phyloP scores from a whole-genome alignment of 768 basidiomycete genomes.

The Gloeopeniophorella convolvens region DNA sequence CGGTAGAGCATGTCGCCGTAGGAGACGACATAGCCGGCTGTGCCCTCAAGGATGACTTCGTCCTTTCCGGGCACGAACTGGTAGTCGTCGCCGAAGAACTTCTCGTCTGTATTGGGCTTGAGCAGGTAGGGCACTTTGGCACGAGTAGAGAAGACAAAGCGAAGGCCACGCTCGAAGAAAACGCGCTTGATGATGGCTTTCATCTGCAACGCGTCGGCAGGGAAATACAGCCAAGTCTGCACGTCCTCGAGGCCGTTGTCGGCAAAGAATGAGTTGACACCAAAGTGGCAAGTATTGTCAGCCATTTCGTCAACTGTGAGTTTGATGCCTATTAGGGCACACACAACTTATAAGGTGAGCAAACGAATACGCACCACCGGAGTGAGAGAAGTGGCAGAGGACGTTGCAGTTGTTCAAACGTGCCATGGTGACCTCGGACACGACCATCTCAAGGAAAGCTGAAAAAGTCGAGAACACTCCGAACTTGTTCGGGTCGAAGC shows the following conservation, averaged over 20 bases:
- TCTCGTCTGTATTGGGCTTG: constrained; percentile 60
- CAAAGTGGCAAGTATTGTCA: constrained; percentile 57
- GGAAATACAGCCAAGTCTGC: constrained; percentile 81
- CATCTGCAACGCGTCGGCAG: constrained; percentile 81
- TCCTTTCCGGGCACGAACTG: constrained; percentile 81
- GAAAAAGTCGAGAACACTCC: constrained; percentile 90
- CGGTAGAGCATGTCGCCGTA: constrained; percentile 88
- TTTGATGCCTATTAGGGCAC: background rate
- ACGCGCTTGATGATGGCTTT: constrained; percentile 64
- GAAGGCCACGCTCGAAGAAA: constrained; percentile 77
- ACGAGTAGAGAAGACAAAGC: constrained; percentile 86
- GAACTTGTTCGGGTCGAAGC: constrained; percentile 74
- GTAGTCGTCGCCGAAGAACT: constrained; percentile 64
- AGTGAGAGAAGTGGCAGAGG: constrained; percentile 84
- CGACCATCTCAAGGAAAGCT: constrained; percentile 86
- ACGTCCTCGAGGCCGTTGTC: constrained; percentile 83
- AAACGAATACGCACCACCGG: constrained; percentile 56
- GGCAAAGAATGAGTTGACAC: constrained; percentile 81
- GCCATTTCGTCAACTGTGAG: constrained; percentile 38
- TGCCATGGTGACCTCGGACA: constrained; percentile 92
- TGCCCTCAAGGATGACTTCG: constrained; percentile 73
- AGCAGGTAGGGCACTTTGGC: constrained; percentile 86
- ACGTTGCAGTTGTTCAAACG: constrained; percentile 85
- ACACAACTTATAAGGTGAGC: background rate
- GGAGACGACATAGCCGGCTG: constrained; percentile 73